Percentiles rank a stretch among this genome's conserved stretches.
Evolutionary conservation across 768 basidiomycete genomes (phyloP).

Genomic region (Amanita molliuscula): DNA sequence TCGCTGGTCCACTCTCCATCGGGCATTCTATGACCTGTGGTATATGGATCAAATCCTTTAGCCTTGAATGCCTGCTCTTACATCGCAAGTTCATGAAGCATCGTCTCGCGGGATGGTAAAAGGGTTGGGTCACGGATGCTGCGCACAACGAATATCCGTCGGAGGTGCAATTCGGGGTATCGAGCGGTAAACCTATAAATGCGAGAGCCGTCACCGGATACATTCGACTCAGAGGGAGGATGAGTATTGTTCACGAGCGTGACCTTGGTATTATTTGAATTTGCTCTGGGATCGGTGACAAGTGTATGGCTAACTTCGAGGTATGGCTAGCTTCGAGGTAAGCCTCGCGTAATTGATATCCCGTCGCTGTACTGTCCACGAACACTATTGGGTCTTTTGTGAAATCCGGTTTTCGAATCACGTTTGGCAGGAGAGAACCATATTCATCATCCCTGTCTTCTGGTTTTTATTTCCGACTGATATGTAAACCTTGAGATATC

Average conservation of each 20-base stretch:
- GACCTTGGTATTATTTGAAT: constrained; percentile 15
- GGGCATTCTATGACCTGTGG: constrained; percentile 36
- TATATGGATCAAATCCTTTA: constrained; percentile 37
- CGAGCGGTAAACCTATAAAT: constrained; percentile 42
- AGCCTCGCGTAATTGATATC: constrained; percentile 42
- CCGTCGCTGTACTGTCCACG: constrained; percentile 40
- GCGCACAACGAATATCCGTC: constrained; percentile 33
- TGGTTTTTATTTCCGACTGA: constrained; percentile 31
- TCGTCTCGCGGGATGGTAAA: constrained; percentile 27
- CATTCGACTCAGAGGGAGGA: constrained; percentile 37
- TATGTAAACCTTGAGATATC: constrained; percentile 9
- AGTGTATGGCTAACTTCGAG: constrained; percentile 19
- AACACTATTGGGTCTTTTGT: constrained; percentile 34
- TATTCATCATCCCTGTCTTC: background rate
- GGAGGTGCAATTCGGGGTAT: constrained; percentile 37
- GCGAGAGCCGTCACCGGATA: constrained; percentile 42
- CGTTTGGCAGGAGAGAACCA: background rate
- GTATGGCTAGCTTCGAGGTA: constrained; percentile 34
- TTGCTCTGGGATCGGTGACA: constrained; percentile 19
- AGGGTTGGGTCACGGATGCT: constrained; percentile 30
- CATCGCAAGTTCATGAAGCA: constrained; percentile 28
- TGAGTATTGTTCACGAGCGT: constrained; percentile 39
- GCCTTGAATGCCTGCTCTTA: constrained; percentile 30
- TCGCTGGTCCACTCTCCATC: constrained; percentile 20
- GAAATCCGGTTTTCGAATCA: constrained; percentile 29